These are phyloP conservation scores for Hemileia vastatrix DNA, from an alignment of 1,284 basidiomycete genomes.

Conservation along the genomic window DNA sequence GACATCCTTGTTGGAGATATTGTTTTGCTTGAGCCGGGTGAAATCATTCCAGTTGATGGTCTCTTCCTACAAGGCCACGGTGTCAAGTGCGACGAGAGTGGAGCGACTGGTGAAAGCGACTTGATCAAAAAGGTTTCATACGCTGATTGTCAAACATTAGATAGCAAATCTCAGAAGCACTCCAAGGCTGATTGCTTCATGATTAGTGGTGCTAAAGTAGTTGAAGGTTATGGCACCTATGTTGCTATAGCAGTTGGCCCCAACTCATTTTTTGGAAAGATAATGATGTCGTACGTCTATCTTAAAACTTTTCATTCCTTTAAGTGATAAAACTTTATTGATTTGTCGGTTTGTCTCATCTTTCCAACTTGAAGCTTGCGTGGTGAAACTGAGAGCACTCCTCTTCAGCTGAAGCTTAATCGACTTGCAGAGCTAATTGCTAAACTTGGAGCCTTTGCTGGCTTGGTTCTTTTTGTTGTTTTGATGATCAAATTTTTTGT, in stretches of 20 bases:
- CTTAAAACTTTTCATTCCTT: conserved; percentile 22
- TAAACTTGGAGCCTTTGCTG: conserved; percentile 26
- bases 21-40: conserved; percentile 23
- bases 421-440: conserved; percentile 26
- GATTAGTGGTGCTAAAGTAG: conserved; percentile 26
- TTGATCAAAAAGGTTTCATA: conserved; percentile 24
- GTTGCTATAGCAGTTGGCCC: conserved; percentile 26
- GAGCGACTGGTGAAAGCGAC: conserved; percentile 29
- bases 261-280: conserved; percentile 28
- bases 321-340: too few relatives aligned
- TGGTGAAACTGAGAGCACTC: conserved; percentile 72
- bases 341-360: conserved; percentile 28
- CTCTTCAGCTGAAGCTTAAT: conserved; percentile 45
- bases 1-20: conserved; percentile 27
- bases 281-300: conserved; percentile 26
- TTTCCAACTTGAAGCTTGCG: conserved; percentile 55
- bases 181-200: conserved; percentile 25
- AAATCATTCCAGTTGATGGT: conserved; percentile 25
- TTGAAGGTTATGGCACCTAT: conserved; percentile 28
- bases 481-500: conserved; percentile 27
- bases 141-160: conserved; percentile 1
- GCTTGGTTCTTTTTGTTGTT: conserved; percentile 24
- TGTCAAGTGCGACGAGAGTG: conserved; percentile 28
- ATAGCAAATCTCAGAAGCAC: conserved; percentile 4
- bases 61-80: conserved; percentile 21